A percentile compares a stretch with the other conserved stretches of the same genome.
Evolutionary conservation across 352 stramenopile genomes (phyloP).

Genomic region (Phytopythium mirpurense): DNA sequence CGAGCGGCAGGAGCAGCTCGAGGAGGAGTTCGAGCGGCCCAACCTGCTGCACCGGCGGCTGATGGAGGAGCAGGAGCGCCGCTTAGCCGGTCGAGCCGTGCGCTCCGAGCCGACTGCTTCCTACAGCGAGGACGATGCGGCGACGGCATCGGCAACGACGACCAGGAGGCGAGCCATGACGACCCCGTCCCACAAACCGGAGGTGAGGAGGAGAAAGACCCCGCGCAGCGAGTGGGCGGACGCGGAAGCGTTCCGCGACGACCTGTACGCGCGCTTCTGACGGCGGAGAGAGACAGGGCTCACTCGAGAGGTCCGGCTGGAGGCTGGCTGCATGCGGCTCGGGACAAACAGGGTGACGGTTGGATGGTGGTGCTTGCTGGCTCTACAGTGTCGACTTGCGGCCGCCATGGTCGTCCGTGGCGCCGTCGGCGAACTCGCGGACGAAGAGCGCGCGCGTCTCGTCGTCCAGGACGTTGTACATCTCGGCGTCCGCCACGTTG

Average conservation of each 20-base stretch:
- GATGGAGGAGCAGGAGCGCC: constrained; percentile 12
- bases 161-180: constrained; percentile 1
- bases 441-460: constrained; percentile 36
- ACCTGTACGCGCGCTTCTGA: constrained; percentile 24
- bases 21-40: constrained; percentile 1
- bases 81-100: neutral
- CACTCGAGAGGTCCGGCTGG: too few relatives aligned
- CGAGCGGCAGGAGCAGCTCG: constrained; percentile 4
- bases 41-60: constrained; percentile 3
- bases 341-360: too few relatives aligned
- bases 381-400: too few relatives aligned
- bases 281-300: too few relatives aligned
- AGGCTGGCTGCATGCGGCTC: too few relatives aligned
- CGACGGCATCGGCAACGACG: neutral
- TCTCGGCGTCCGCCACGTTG: constrained; percentile 42
- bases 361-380: too few relatives aligned
- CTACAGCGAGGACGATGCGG: neutral
- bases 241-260: constrained; percentile 19
- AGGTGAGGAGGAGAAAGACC: too few relatives aligned
- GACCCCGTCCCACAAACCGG: neutral
- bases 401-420: too few relatives aligned
- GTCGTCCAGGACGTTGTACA: constrained; percentile 60
- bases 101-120: neutral
- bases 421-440: constrained; percentile 36
- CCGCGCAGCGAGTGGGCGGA: too few relatives aligned